Conservation (phyloP, 2,329 filamentous ascomycete species). For the Paraphaeosphaeria minitans region DNA sequence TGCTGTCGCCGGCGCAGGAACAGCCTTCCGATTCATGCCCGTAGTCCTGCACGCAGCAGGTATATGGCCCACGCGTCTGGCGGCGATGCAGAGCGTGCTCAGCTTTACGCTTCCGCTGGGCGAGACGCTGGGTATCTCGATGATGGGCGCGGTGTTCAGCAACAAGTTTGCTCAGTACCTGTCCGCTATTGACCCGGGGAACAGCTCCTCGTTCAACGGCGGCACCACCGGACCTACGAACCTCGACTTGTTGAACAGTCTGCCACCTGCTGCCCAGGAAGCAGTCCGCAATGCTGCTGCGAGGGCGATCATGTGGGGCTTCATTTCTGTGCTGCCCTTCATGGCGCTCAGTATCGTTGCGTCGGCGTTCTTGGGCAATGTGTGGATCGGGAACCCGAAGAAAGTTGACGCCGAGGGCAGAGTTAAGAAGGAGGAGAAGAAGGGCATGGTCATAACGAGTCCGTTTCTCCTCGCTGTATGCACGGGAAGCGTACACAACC, state of each 20-base stretch:
- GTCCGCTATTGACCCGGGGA: conserved; percentile 26
- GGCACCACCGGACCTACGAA: conserved; percentile 25
- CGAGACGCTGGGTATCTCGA: conserved; percentile 67
- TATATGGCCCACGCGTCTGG: conserved; percentile 63
- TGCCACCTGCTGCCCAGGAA: conserved; percentile 46
- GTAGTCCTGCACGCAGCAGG: conserved; percentile 66
- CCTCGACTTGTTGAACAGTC: conserved; percentile 43
- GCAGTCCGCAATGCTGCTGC: conserved; percentile 53
- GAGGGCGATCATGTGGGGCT: conserved; percentile 68
- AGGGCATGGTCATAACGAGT: conserved; percentile 28
- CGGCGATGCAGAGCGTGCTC: conserved; percentile 65
- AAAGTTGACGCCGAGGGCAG: conserved; percentile 33
- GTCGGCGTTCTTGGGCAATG: conserved; percentile 56
- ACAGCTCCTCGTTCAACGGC: conserved; percentile 29
- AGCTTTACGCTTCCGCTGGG: conserved; percentile 66
- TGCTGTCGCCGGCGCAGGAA: conserved; percentile 66
- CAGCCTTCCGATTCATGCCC: conserved; percentile 69
- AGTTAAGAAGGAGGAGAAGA: conserved; percentile 18
- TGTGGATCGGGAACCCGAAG: conserved; percentile 52
- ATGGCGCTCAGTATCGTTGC: conserved; percentile 57
- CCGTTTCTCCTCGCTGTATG: conserved; percentile 26
- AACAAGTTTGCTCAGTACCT: conserved; percentile 54
- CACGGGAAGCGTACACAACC: conserved; percentile 12
- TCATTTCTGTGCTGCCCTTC: conserved; percentile 65
- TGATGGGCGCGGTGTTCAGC: conserved; percentile 73